Conservation (phyloP, 441 rosid species). For the Cnidoscolus chayamansa region DNA sequence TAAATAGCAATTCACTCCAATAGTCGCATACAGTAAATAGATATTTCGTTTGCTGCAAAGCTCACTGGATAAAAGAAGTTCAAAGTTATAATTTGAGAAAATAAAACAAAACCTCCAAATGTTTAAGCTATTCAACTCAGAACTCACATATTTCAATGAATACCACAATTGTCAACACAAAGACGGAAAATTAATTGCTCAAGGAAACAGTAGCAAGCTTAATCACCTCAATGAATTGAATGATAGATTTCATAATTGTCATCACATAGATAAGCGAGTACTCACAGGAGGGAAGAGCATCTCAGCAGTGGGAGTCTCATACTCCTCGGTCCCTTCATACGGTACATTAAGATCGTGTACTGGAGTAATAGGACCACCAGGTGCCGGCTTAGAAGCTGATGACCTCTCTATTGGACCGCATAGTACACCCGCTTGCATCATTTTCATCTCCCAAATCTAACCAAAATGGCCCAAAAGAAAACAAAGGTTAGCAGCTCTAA, state of each 20-base stretch:
- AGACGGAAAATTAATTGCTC: background rate
- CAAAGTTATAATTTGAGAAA: background rate
- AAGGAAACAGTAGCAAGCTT: background rate
- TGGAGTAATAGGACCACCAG: constrained; percentile 62
- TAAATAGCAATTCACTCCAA: constrained; percentile 18
- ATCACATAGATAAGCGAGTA: constrained; percentile 7
- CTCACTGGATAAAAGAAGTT: background rate
- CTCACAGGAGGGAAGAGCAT: constrained; percentile 88
- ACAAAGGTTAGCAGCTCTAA: constrained; percentile 18
- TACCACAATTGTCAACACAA: background rate
- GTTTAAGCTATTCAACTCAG: background rate
- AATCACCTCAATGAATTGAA: background rate
- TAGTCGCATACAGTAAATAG: background rate
- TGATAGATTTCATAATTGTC: background rate
- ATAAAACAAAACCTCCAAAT: background rate
- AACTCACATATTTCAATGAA: background rate
- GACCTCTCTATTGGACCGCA: constrained; percentile 70
- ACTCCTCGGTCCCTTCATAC: constrained; percentile 88
- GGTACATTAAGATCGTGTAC: constrained; percentile 96
- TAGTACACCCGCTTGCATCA: constrained; percentile 85
- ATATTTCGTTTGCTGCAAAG: background rate
- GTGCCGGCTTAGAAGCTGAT: constrained; percentile 42
- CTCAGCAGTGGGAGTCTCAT: constrained; percentile 95
- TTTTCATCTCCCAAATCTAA: constrained; percentile 87
- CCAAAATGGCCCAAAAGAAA: constrained; percentile 14